Percentiles rank a stretch among this genome's conserved stretches.
Evolutionary conservation across 1,284 basidiomycete species (phyloP).

Genomic region (Leccinum griseonigrum): DNA sequence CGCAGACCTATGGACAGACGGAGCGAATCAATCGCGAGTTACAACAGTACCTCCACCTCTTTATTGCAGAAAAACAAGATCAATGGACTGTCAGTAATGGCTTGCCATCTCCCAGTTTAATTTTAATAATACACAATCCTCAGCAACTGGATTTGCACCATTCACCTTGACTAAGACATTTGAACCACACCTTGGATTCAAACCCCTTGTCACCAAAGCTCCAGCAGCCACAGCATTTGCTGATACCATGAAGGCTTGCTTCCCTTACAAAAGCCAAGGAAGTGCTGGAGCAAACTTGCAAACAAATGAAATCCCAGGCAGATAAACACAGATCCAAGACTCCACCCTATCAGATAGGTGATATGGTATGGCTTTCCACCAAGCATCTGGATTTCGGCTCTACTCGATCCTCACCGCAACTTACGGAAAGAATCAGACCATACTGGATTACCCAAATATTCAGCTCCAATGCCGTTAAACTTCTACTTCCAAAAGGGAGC

Average conservation of each 20-base stretch:
- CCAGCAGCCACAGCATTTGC: background rate
- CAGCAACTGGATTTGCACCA: background rate
- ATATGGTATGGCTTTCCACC: background rate
- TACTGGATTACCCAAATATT: no score
- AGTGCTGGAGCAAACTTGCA: background rate
- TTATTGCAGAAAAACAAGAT: background rate
- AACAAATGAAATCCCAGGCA: background rate
- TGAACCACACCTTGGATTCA: background rate
- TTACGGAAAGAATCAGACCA: no score
- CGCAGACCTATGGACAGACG: background rate
- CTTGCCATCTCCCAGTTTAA: background rate
- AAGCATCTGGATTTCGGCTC: no score
- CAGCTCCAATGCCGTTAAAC: no score
- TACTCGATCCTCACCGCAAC: no score
- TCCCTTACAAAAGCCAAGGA: background rate
- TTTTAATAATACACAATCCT: background rate
- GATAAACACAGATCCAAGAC: background rate
- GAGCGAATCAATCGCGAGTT: background rate
- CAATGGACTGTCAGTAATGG: background rate
- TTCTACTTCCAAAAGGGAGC: no score
- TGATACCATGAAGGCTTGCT: background rate
- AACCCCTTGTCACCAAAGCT: background rate
- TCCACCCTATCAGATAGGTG: background rate
- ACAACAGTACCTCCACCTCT: background rate
- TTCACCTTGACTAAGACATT: background rate